phyloP scores from a whole-genome alignment of 495 filamentous ascomycete genomes.

The Podospora didyma region DNA sequence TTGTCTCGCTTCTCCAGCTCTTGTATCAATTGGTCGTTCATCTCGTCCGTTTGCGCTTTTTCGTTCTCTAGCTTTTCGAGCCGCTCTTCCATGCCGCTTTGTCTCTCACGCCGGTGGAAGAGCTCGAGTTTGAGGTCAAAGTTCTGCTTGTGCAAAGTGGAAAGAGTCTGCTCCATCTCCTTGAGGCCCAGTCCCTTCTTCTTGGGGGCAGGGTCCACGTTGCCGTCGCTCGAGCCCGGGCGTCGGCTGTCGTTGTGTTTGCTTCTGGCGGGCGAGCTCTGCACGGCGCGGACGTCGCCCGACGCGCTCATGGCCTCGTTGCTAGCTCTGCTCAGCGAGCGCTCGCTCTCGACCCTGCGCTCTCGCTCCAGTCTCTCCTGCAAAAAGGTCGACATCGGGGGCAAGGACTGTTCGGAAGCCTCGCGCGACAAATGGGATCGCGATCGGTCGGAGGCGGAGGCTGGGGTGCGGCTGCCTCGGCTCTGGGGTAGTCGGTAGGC shows the following conservation, averaged over 20 bases:
- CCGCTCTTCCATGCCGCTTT: conserved; percentile 53
- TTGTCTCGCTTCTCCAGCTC: conserved; percentile 75
- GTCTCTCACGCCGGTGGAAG: conserved; percentile 63
- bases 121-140: conserved; percentile 88
- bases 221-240: conserved; percentile 25
- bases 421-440: conserved; percentile 31
- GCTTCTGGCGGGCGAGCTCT: conserved; percentile 29
- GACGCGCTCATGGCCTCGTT: conserved; percentile 30
- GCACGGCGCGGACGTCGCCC: conserved; percentile 17
- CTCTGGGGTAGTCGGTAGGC: conserved; percentile 31
- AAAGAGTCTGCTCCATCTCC: conserved; percentile 45
- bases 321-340: conserved; percentile 31
- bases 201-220: conserved; percentile 26
- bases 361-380: conserved; percentile 49
- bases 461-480: conserved; percentile 11
- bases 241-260: conserved; percentile 29
- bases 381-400: conserved; percentile 40
- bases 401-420: conserved; percentile 22
- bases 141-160: conserved; percentile 76
- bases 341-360: conserved; percentile 43
- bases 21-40: conserved; percentile 64
- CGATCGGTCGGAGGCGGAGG: conserved; percentile 17
- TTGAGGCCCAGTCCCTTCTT: conserved; percentile 44
- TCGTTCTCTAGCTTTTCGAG: conserved; percentile 56
- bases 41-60: conserved; percentile 47